These are phyloP conservation scores for Chaetomium tenue DNA, from an alignment of 495 filamentous ascomycete species.

Conservation along the genomic window DNA sequence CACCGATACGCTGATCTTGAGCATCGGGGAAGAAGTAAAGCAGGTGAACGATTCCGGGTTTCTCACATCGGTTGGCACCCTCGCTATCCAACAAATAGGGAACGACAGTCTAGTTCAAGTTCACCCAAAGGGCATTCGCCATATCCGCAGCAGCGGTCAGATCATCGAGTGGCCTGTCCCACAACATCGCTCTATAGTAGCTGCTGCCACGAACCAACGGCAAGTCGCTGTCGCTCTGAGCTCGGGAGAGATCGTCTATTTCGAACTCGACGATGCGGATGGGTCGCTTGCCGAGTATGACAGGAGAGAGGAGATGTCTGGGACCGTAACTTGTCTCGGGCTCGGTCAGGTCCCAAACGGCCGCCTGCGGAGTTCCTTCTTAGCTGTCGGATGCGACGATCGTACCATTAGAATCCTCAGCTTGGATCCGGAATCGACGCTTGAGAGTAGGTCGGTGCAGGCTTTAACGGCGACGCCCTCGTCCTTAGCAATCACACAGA, in stretches of 20 bases:
- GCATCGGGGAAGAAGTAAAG: neutral
- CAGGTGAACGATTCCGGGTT: neutral
- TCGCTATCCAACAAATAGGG: slow-evolving; percentile 3
- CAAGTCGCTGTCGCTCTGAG: neutral
- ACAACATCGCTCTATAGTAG: neutral
- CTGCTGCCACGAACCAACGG: neutral
- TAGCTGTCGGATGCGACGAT: slow-evolving; percentile 95
- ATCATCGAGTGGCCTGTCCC: slow-evolving; percentile 3
- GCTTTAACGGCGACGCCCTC: slow-evolving; percentile 89
- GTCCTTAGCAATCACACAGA: slow-evolving; percentile 84
- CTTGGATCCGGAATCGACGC: slow-evolving; percentile 80
- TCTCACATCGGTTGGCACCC: neutral
- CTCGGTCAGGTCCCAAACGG: slow-evolving; percentile 90
- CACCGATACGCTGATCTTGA: slow-evolving; percentile 2
- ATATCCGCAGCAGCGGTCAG: neutral
- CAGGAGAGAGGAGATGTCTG: neutral
- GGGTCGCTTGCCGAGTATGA: slow-evolving; percentile 5
- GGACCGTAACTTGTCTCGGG: slow-evolving; percentile 76
- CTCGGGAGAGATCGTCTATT: neutral
- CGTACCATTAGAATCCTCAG: slow-evolving; percentile 89
- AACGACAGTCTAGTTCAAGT: neutral
- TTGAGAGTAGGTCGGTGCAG: slow-evolving; percentile 90
- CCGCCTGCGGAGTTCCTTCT: slow-evolving; percentile 75
- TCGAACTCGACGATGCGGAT: neutral
- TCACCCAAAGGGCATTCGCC: neutral